These are phyloP conservation scores for Aspergillus fumigatiaffinis DNA, from an alignment of 2,329 filamentous ascomycete species.

Conservation along the genomic window DNA sequence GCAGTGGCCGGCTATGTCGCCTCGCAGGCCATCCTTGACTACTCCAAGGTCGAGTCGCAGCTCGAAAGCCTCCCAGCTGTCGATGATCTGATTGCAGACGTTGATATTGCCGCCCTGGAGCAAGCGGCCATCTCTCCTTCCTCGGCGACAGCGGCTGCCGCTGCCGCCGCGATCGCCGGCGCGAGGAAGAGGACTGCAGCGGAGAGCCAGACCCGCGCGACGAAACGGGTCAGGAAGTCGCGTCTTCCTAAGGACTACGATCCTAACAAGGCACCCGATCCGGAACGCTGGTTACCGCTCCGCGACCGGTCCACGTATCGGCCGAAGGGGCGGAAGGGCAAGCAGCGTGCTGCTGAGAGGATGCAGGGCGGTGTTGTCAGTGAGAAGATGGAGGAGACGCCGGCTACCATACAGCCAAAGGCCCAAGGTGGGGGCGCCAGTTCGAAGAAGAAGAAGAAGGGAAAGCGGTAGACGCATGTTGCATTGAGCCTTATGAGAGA, in stretches of 20 bases:
- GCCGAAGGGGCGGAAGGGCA: slow-evolving; percentile 88
- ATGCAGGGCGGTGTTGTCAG: slow-evolving; percentile 82
- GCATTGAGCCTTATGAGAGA: slow-evolving; percentile 8
- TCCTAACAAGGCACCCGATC: slow-evolving; percentile 74
- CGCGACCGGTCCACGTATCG: slow-evolving; percentile 83
- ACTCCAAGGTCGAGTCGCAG: slow-evolving; percentile 33
- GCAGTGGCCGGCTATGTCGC: slow-evolving; percentile 83
- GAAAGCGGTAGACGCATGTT: slow-evolving; percentile 39
- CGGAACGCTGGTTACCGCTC: slow-evolving; percentile 89
- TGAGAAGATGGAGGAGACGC: slow-evolving; percentile 61
- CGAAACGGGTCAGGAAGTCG: slow-evolving; percentile 44
- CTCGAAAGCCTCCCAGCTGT: slow-evolving; percentile 37
- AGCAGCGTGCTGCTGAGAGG: slow-evolving; percentile 70
- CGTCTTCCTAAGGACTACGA: slow-evolving; percentile 53
- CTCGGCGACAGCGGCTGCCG: slow-evolving; percentile 25
- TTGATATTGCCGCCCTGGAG: slow-evolving; percentile 45
- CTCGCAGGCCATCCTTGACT: slow-evolving; percentile 59
- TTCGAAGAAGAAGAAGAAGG: slow-evolving; percentile 50
- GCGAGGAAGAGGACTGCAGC: slow-evolving; percentile 39
- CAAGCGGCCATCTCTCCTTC: slow-evolving; percentile 41
- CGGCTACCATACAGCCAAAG: slow-evolving; percentile 29
- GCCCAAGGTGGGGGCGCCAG: slow-evolving; percentile 32
- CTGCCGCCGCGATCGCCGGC: slow-evolving; percentile 30
- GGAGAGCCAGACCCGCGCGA: slow-evolving; percentile 28
- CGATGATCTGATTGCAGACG: slow-evolving; percentile 38